phyloP scores from a whole-genome alignment of 192 early-diverging fungal genomes.

The Coemansia furcata region DNA sequence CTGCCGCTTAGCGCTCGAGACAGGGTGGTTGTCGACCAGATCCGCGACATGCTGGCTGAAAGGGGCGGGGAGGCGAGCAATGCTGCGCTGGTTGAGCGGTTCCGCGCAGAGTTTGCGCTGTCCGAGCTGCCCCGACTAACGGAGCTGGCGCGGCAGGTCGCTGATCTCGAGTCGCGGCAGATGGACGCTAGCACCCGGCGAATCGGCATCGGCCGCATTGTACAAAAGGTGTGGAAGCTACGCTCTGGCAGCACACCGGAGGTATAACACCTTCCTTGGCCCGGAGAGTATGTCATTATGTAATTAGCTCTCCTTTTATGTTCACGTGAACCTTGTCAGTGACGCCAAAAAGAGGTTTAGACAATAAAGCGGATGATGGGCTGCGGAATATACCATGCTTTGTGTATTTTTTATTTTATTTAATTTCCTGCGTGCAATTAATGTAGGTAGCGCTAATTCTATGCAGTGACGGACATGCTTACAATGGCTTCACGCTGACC shows the following conservation, averaged over 20 bases:
- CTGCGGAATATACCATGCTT: neutral
- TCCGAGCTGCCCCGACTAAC: slow-evolving; percentile 23
- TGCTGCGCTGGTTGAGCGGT: slow-evolving; percentile 17
- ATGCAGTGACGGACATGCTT: neutral
- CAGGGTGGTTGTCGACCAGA: slow-evolving; percentile 6
- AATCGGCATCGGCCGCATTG: slow-evolving; percentile 41
- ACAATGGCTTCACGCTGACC: neutral
- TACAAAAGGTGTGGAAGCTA: slow-evolving; percentile 45
- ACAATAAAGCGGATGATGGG: neutral
- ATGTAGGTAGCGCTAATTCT: neutral
- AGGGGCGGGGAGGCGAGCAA: slow-evolving; percentile 36
- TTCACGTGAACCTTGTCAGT: neutral
- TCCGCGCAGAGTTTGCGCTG: slow-evolving; percentile 13
- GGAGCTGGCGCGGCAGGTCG: slow-evolving; percentile 23
- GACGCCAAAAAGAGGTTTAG: neutral
- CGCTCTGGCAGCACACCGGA: neutral
- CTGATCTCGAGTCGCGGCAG: slow-evolving; percentile 24
- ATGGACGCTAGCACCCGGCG: slow-evolving; percentile 8
- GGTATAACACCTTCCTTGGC: neutral
- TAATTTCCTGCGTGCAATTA: neutral
- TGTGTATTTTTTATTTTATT: neutral
- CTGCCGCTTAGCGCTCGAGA: slow-evolving; percentile 9
- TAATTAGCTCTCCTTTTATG: neutral
- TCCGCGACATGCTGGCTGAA: slow-evolving; percentile 13
- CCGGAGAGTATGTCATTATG: neutral